phyloP scores from a whole-genome alignment of 805 yeast genomes.

The Ascoidea rubescens region DNA sequence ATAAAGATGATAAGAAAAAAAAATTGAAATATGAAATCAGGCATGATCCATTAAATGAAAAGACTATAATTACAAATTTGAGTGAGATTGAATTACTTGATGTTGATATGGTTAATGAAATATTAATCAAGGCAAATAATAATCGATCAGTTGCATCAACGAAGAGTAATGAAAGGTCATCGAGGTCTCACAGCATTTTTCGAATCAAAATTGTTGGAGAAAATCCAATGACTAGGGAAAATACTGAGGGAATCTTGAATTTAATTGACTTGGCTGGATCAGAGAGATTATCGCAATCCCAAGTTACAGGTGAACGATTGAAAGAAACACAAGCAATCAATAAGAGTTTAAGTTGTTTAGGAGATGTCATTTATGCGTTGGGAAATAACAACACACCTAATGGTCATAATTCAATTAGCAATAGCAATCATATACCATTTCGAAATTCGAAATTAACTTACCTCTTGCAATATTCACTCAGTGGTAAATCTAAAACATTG shows the following conservation, averaged over 20 bases:
- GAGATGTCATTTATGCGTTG: slow-evolving; percentile 75
- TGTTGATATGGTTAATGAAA: slow-evolving; percentile 30
- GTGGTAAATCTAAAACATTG: slow-evolving; percentile 77
- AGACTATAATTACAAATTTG: slow-evolving; percentile 49
- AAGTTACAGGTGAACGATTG: slow-evolving; percentile 66
- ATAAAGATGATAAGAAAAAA: slow-evolving; percentile 11
- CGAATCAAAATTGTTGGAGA: slow-evolving; percentile 45
- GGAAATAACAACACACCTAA: slow-evolving; percentile 21
- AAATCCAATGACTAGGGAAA: slow-evolving; percentile 33
- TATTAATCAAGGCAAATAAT: slow-evolving; percentile 40
- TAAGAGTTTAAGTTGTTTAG: slow-evolving; percentile 73
- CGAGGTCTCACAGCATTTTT: slow-evolving; percentile 84
- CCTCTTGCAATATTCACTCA: slow-evolving; percentile 67
- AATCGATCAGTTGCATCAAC: slow-evolving; percentile 76
- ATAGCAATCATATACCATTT: slow-evolving; percentile 64
- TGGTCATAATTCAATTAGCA: slow-evolving; percentile 32
- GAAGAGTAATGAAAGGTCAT: slow-evolving; percentile 66
- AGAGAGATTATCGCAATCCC: slow-evolving; percentile 65
- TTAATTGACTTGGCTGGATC: slow-evolving; percentile 91
- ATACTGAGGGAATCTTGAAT: slow-evolving; percentile 49
- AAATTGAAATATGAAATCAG: slow-evolving; percentile 48
- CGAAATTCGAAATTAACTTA: slow-evolving; percentile 90
- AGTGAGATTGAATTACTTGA: slow-evolving; percentile 31
- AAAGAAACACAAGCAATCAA: slow-evolving; percentile 84
- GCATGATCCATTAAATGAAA: slow-evolving; percentile 41